Evolutionary conservation across 2,329 filamentous ascomycete species (phyloP).

Genomic region (Penicillium freii): DNA sequence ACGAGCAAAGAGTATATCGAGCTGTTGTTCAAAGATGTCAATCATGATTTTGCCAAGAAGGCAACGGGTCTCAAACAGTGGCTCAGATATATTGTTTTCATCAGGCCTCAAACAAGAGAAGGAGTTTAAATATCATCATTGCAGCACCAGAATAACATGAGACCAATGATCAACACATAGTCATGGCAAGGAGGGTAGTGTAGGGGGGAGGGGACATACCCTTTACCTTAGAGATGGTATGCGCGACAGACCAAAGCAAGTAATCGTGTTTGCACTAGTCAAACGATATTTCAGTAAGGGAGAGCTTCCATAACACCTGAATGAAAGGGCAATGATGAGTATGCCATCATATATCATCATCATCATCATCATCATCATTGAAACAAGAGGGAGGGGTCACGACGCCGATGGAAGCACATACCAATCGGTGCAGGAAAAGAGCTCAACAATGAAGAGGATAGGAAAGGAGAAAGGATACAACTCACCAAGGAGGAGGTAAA

Average conservation of each 20-base stretch:
- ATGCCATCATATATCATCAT: background rate
- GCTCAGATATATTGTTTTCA: background rate
- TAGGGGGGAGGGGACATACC: background rate
- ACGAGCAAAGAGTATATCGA: background rate
- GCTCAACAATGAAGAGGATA: too few relatives aligned
- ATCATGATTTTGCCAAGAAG: background rate
- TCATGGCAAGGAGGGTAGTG: background rate
- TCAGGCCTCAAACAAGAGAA: background rate
- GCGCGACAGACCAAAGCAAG: background rate
- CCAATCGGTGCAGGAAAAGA: background rate
- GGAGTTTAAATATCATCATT: background rate
- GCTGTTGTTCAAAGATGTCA: background rate
- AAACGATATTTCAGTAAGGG: background rate
- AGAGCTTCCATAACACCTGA: background rate
- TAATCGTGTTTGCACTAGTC: background rate
- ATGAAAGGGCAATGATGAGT: background rate
- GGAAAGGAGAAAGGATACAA: too few relatives aligned
- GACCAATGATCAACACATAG: too few relatives aligned
- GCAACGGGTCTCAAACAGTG: background rate
- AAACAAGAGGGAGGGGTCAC: background rate
- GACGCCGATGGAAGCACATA: background rate
- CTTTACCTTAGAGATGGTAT: background rate
- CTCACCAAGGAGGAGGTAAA: background rate
- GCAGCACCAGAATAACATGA: background rate
- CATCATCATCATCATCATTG: background rate